Percentiles rank a stretch among this genome's conserved stretches.
Conservation (phyloP, 2,329 filamentous ascomycete genomes). For the Neopestalotiopsis rosae region DNA sequence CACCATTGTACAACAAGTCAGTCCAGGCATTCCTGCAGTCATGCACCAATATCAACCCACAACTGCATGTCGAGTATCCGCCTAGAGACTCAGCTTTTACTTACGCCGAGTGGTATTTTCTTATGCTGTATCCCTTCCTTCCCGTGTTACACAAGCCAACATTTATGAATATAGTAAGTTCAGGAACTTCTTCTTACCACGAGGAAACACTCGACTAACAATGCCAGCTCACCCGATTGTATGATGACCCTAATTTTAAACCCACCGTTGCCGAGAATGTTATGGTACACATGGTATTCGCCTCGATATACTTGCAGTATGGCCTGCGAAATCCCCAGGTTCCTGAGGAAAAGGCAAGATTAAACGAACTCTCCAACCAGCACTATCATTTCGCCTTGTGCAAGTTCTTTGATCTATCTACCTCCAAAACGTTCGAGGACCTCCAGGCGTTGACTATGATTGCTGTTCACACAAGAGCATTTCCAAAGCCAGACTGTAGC, state of each 20-base stretch:
- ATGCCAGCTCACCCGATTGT: constrained; percentile 64
- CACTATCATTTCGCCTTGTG: constrained; percentile 80
- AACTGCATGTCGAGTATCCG: constrained; percentile 65
- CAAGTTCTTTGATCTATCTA: constrained; percentile 69
- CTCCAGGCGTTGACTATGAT: constrained; percentile 78
- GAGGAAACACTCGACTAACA: constrained; percentile 23
- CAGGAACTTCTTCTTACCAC: constrained; percentile 5
- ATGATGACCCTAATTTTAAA: constrained; percentile 70
- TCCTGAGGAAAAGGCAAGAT: constrained; percentile 55
- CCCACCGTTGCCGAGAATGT: constrained; percentile 70
- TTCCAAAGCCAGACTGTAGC: constrained; percentile 79
- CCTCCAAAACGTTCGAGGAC: constrained; percentile 66
- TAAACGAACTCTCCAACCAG: constrained; percentile 71
- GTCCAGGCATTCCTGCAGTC: constrained; percentile 73
- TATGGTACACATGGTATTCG: constrained; percentile 79
- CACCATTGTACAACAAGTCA: constrained; percentile 71
- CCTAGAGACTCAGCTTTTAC: constrained; percentile 67
- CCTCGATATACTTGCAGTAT: constrained; percentile 78
- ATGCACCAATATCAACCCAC: constrained; percentile 63
- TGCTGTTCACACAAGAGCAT: constrained; percentile 73
- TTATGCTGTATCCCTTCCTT: constrained; percentile 72
- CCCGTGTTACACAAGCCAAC: constrained; percentile 80
- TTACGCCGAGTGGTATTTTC: constrained; percentile 78
- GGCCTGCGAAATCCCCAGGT: constrained; percentile 71
- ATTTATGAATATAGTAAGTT: constrained; percentile 69